These are phyloP conservation scores for Cryphonectria naterciae DNA, from an alignment of 2,329 filamentous ascomycete genomes.

Conservation along the genomic window DNA sequence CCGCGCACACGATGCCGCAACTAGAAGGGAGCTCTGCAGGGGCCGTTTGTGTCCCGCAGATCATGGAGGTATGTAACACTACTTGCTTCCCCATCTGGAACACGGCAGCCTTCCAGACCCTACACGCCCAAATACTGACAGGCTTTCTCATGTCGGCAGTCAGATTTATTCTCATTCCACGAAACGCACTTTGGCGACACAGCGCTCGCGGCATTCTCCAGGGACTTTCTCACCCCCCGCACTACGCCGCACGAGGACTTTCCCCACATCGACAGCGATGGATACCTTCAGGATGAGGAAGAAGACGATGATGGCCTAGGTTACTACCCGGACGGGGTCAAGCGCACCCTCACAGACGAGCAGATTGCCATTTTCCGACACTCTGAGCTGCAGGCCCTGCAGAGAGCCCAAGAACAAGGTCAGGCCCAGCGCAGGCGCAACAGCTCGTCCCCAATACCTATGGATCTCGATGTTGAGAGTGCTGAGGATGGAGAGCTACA, in stretches of 20 bases:
- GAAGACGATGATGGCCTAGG: conserved; percentile 73
- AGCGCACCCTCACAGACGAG: conserved; percentile 87
- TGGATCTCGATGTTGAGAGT: conserved; percentile 17
- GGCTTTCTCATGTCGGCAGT: conserved; percentile 42
- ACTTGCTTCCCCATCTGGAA: conserved; percentile 25
- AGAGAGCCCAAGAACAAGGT: conserved; percentile 51
- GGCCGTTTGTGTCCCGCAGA: conserved; percentile 38
- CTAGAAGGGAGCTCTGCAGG: conserved; percentile 12
- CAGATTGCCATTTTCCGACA: conserved; percentile 90
- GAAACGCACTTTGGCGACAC: conserved; percentile 60
- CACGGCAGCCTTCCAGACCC: background rate
- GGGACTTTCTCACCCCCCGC: conserved; percentile 47
- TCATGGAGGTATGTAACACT: conserved; percentile 42
- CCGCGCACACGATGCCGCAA: conserved; percentile 25
- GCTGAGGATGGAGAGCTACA: conserved; percentile 32
- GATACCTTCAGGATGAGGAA: conserved; percentile 45
- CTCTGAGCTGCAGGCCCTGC: conserved; percentile 77
- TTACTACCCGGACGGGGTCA: conserved; percentile 84
- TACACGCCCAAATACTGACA: background rate
- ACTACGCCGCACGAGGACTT: conserved; percentile 34
- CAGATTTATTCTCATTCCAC: conserved; percentile 64
- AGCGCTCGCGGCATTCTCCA: conserved; percentile 51
- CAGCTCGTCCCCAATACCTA: conserved; percentile 9
- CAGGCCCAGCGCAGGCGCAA: conserved; percentile 28
- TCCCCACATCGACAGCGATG: conserved; percentile 34